A percentile compares a stretch with the other conserved stretches of the same genome.
phyloP scores from a whole-genome alignment of 495 filamentous ascomycete species.

The Cercophora samala region DNA sequence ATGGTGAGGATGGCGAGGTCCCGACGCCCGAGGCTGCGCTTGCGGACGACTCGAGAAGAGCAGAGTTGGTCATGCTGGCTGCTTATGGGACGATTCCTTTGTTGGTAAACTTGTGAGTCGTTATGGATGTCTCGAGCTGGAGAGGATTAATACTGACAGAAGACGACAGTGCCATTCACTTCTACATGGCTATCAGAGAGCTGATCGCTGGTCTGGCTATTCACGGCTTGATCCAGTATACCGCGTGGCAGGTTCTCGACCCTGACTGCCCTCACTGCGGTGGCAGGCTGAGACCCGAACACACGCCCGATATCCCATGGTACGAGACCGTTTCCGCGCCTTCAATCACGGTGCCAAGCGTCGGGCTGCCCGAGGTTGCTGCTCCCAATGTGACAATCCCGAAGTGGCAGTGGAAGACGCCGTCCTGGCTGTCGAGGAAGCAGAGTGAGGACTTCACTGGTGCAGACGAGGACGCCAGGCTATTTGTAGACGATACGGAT shows the following conservation, averaged over 20 bases:
- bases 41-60: not conserved
- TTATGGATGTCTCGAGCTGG: not conserved
- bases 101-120: conserved; percentile 40
- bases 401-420: conserved; percentile 29
- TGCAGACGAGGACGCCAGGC: conserved; percentile 17
- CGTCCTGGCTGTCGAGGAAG: conserved; percentile 28
- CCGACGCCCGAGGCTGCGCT: not conserved
- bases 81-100: conserved; percentile 42
- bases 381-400: conserved; percentile 16
- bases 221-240: conserved; percentile 33
- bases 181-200: conserved; percentile 38
- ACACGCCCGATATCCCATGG: conserved; percentile 38
- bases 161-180: conserved; percentile 35
- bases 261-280: conserved; percentile 43
- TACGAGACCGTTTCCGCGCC: conserved; percentile 29
- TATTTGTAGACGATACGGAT: conserved; percentile 32
- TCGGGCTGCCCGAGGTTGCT: conserved; percentile 12
- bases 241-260: conserved; percentile 37
- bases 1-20: not conserved
- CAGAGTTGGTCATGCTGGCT: conserved; percentile 39
- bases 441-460: not conserved
- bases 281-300: conserved; percentile 33
- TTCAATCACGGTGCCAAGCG: conserved; percentile 5
- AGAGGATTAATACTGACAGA: not conserved
- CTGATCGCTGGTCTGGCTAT: conserved; percentile 40